phyloP scores from a whole-genome alignment of 306 rosid species.

The Pyrus pyrifolia region DNA sequence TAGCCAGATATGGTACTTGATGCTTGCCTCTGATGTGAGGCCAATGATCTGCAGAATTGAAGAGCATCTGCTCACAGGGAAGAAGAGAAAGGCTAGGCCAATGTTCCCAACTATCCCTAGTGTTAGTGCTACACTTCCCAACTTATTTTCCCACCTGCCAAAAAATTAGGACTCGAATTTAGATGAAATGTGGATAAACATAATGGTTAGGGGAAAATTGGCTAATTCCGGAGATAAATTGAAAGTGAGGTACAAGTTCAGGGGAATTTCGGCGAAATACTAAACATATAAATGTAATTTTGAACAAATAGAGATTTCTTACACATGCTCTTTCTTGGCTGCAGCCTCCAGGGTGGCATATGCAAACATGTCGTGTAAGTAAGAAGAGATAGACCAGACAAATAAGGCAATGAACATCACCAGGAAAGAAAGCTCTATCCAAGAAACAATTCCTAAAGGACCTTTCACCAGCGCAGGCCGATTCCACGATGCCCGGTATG shows the following conservation, averaged over 20 bases:
- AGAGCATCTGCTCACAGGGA: conserved; percentile 52
- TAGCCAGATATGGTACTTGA: conserved; percentile 52
- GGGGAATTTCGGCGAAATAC: not conserved
- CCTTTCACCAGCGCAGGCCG: conserved; percentile 36
- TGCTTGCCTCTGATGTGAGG: conserved; percentile 48
- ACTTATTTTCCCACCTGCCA: conserved; percentile 52
- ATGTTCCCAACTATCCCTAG: conserved; percentile 47
- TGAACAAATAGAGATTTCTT: conserved; percentile 6
- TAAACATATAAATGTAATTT: no score
- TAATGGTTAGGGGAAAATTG: no score
- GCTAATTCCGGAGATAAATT: no score
- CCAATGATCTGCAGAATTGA: conserved; percentile 38
- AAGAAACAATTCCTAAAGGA: conserved; percentile 48
- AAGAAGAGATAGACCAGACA: conserved; percentile 44
- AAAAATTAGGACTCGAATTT: no score
- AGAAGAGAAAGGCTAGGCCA: conserved; percentile 42
- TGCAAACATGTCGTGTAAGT: conserved; percentile 36
- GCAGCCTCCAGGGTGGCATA: conserved; percentile 16
- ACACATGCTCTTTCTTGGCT: conserved; percentile 24
- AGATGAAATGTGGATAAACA: no score
- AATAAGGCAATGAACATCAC: conserved; percentile 40
- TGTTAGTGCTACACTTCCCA: conserved; percentile 29
- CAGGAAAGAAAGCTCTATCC: conserved; percentile 32
- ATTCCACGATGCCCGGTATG: conserved; percentile 29
- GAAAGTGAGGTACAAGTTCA: no score